phyloP scores from a whole-genome alignment of 495 filamentous ascomycete species.

The Tuber microsphaerosporum region DNA sequence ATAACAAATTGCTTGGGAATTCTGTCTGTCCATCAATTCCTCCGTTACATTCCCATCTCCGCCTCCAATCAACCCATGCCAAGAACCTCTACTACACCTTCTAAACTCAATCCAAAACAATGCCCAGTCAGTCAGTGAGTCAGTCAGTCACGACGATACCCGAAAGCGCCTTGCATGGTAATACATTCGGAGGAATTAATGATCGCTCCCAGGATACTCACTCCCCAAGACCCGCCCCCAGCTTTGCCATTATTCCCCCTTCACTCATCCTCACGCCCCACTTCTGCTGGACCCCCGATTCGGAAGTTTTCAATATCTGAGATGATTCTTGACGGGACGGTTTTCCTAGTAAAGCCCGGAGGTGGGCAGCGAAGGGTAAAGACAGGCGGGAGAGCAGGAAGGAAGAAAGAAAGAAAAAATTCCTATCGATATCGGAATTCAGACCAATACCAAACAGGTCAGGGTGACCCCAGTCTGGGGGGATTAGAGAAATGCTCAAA shows the following conservation, averaged over 20 bases:
- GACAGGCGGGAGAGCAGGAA: neutral
- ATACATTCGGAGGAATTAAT: neutral
- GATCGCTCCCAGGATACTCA: neutral
- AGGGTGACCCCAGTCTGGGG: neutral
- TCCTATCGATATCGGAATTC: neutral
- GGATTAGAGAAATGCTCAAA: neutral
- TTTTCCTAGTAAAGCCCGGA: neutral
- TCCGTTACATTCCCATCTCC: neutral
- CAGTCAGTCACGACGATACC: neutral
- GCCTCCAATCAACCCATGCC: neutral
- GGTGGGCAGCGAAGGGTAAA: neutral
- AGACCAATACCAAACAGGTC: neutral
- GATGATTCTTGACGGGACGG: neutral
- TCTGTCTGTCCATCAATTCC: neutral
- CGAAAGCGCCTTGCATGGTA: neutral
- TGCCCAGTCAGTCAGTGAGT: neutral
- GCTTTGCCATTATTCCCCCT: neutral
- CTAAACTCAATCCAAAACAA: neutral
- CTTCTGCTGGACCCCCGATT: neutral
- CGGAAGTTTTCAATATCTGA: neutral
- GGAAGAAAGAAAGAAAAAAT: neutral
- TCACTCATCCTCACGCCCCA: neutral
- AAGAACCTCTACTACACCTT: neutral
- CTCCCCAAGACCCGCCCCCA: neutral
- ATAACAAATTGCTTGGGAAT: neutral